Base-by-base conservation (phyloP, 2,329 filamentous ascomycete species). In the Bretziella fagacearum region DNA sequence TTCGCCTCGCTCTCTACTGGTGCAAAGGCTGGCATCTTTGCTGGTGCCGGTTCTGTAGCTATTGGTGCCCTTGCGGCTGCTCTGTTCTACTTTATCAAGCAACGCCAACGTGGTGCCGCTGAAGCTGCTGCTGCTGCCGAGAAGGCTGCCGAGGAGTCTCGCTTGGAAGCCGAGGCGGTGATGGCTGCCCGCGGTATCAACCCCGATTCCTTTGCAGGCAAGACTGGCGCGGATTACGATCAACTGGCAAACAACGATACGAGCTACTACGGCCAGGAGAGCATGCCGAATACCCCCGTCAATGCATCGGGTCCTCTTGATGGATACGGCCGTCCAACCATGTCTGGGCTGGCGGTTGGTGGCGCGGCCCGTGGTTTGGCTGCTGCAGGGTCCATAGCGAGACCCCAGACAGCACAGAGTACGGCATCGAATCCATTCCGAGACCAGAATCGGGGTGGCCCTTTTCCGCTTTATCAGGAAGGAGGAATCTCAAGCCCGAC, bases 21-120 rank as follows among this genome's bases (percentile, higher is more conserved):
- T 6, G 62, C 70, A 53, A 77, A 73, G 60, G 63, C 65, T 2
- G 73, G 64, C 44, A 59, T 79, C 37, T 77, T 74, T 53, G 67
- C 64, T 2, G 59, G 59, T 7, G 65, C 62, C 2, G 68, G 60
- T n/a, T 65, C 62, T 2, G 68, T 60, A n/a, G 60, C 54, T 15
- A 15, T 50, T 13, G 65, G 60, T 27, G 26, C 33, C 20, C 64
- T 66, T 0, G 70, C 58, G 5, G 66, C 62, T 20, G 51, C 67
- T 4, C 56, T 68, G 17, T 69, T 71, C 56, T 73, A 70, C 62
- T 76, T 69, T 60, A 61, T 74, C 55, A 65, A 65, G 35, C 71
- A 77, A 57, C 67, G 74, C 30, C 65, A 67, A 35, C 61, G 60
- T 0, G 75, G 75, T 10, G 63, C 64, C 17, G 56, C 55, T 18